Conservation (phyloP, 2,329 filamentous ascomycete species). For the Fusarium siculi region DNA sequence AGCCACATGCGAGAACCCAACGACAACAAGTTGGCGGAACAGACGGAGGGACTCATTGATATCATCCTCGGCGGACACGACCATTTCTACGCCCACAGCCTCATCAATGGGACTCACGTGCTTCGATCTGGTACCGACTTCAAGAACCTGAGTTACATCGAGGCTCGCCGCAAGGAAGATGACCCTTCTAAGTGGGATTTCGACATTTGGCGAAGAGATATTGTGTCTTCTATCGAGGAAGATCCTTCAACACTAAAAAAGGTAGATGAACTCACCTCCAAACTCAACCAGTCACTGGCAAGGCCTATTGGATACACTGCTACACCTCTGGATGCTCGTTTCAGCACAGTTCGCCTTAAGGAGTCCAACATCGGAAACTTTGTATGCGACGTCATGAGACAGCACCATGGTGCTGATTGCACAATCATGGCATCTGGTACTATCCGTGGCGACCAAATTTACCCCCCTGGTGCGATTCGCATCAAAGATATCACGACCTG, state of each 20-base stretch:
- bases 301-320: slow-evolving; percentile 87
- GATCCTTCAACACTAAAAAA: slow-evolving; percentile 70
- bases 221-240: slow-evolving; percentile 74
- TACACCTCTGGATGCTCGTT: slow-evolving; percentile 84
- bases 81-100: slow-evolving; percentile 83
- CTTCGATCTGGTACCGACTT: slow-evolving; percentile 92
- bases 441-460: slow-evolving; percentile 88
- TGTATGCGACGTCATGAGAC: slow-evolving; percentile 90
- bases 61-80: slow-evolving; percentile 91
- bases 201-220: slow-evolving; percentile 78
- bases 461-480: slow-evolving; percentile 80
- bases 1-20: slow-evolving; percentile 91
- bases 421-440: slow-evolving; percentile 87
- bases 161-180: slow-evolving; percentile 70
- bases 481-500: slow-evolving; percentile 88
- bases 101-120: slow-evolving; percentile 83
- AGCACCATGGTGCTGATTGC: slow-evolving; percentile 83
- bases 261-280: slow-evolving; percentile 75
- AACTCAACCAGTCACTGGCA: slow-evolving; percentile 79
- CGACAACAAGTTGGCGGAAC: slow-evolving; percentile 84
- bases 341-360: slow-evolving; percentile 78
- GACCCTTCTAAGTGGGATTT: slow-evolving; percentile 74
- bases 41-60: slow-evolving; percentile 79
- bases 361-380: slow-evolving; percentile 93
- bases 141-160: slow-evolving; percentile 90